Evolutionary conservation across 371 early-diverging fungal species (phyloP), one percentile per base, ranked within the genome.

Genomic region (Syncephalastrum racemosum): DNA sequence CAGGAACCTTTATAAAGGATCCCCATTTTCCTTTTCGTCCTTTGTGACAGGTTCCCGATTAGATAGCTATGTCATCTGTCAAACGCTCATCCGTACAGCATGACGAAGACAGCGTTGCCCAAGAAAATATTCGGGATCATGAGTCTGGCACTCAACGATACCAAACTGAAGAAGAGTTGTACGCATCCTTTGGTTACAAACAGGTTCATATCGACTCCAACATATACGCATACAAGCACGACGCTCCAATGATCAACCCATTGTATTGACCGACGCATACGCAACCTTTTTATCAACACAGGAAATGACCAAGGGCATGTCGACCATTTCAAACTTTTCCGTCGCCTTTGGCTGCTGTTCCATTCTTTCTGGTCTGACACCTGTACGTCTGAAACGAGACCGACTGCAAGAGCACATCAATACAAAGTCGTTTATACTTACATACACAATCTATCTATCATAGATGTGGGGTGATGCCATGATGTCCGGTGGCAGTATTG

Each of bases 281-380:
- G 25, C 25, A n/a, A 24, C 46, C 58, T 59, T 59, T 60, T 53
- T 71, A 25, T 19, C 27, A 31, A 15, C 22, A 45, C 22, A 88
- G 84, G 80, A 84, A 70, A 69, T 88, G 68, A 82, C 79, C 65
- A 86, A 86, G 46, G 78, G 85, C n/a, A 77, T 88, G 42, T 25
- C 23, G 12, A 60, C 42, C n/a, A 41, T 54, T 20, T 59, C 55
- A 15, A 43, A 84, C 54, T 84, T 85, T 63, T 77, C 82, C 39
- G 74, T 83, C 53, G 79, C 86, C 10, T 83, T 86, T 61, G 79
- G 83, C 39, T 83, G 84, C 49, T 76, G 81, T 46, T 83, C 85
- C 23, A 71, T 84, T 54, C 60, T 84, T 23, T 71, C 83, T 8
- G 88, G 88, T 14, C 58, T 88, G 10, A 81, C 84, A 13, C 77